A percentile compares a stretch with the other conserved stretches of the same genome.
phyloP scores from a whole-genome alignment of 108 stramenopile species.

The Cylindrotheca fusiformis region DNA sequence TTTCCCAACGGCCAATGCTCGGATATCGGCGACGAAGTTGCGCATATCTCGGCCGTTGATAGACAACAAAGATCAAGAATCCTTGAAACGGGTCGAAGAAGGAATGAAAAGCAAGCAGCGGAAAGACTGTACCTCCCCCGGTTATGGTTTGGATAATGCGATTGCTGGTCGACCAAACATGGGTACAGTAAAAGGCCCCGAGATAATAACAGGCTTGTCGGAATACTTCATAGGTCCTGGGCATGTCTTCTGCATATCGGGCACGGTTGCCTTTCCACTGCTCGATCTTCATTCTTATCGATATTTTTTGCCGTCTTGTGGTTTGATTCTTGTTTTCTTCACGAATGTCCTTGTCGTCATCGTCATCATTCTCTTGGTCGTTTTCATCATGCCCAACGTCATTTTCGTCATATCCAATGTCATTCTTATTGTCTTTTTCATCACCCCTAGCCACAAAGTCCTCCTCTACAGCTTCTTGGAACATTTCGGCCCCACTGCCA shows the following conservation, averaged over 20 bases:
- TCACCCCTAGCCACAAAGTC: neutral
- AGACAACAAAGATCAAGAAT: conserved; percentile 32
- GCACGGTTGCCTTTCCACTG: neutral
- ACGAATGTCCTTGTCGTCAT: neutral
- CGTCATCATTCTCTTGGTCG: neutral
- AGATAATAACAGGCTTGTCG: neutral
- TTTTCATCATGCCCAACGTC: neutral
- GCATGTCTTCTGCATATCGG: neutral
- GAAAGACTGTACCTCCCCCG: neutral
- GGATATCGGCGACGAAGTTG: conserved; percentile 2
- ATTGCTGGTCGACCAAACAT: neutral
- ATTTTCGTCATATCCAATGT: neutral
- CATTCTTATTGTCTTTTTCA: neutral
- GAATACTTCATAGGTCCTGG: neutral
- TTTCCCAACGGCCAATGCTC: neutral
- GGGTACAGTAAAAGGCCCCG: neutral
- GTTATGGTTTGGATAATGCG: neutral
- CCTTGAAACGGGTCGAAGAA: conserved; percentile 41
- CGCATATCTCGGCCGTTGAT: conserved; percentile 25
- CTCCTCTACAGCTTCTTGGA: neutral
- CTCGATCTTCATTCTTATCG: neutral
- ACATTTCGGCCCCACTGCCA: neutral
- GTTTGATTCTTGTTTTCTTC: neutral
- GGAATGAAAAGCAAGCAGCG: neutral
- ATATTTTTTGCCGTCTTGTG: neutral